Base-by-base conservation (phyloP, 225 moss, liverwort and hornwort genomes). In the Asterella californica region DNA sequence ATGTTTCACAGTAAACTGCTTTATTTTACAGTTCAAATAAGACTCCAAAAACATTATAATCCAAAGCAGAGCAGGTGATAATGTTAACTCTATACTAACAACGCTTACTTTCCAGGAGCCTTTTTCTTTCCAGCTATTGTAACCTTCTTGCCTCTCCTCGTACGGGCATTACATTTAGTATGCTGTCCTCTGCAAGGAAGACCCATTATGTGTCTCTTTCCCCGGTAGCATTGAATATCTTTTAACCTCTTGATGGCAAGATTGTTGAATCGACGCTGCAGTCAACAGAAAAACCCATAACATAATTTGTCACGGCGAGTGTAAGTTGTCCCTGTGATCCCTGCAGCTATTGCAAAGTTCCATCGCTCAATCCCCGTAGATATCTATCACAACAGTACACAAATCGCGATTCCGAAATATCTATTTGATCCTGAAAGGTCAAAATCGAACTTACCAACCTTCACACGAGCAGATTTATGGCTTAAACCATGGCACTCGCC, bases 51-150 rank as follows among this genome's bases (percentile, higher is more conserved):
- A 18, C 25, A 47, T 22, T 42, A 46, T 53, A 74, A 74, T 30
- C 21, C 6, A 33, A 8, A 59, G 9, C 34, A n/a, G n/a, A 50
- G 18, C 37, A 37, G n/a, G 22, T 36, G 21, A 34, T 15, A 76
- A 5, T 38, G 34, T 33, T 76, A 38, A n/a, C 12, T 59, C 9
- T 57, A 60, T 22, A 59, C 57, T 38, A 59, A 10, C 52, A 53
- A 15, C 19, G 57, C 75, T 82, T 92, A 95, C 84, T 95, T 95
- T 38, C 86, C 82, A 25, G 94, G 94, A 88, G 91, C 76, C 85
- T 90, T 92, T 90, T 94, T 93, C 90, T 93, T 95, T 70, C 99
- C 99, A 2, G 92, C 93, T 66, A 99, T 88, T 17, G 95, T 91
- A 32, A 99, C 71, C 88, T 95, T 99, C 91, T 99, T 99, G 81